phyloP scores from a whole-genome alignment of 805 yeast genomes.

The Wickerhamomyces hampshirensis region DNA sequence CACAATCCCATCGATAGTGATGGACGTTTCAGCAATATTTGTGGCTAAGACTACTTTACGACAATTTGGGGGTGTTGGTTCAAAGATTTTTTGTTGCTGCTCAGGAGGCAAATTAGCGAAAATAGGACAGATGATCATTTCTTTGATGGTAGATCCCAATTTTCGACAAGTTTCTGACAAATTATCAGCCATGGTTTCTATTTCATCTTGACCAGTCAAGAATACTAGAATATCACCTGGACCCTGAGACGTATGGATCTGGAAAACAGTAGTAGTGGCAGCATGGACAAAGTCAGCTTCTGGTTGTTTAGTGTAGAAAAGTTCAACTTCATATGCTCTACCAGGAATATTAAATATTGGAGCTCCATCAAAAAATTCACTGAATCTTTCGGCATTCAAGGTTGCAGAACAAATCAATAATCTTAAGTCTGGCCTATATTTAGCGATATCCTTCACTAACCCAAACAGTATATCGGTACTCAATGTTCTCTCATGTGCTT shows the following conservation, averaged over 20 bases:
- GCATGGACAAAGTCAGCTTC: slow-evolving; percentile 91
- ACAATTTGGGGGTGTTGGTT: slow-evolving; percentile 73
- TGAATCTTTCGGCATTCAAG: slow-evolving; percentile 82
- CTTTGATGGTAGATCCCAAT: slow-evolving; percentile 48
- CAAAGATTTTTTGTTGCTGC: slow-evolving; percentile 74
- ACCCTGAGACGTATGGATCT: slow-evolving; percentile 68
- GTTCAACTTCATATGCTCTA: slow-evolving; percentile 85
- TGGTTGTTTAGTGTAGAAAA: slow-evolving; percentile 78
- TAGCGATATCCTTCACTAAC: slow-evolving; percentile 63
- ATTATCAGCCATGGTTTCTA: slow-evolving; percentile 74
- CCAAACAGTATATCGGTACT: slow-evolving; percentile 87
- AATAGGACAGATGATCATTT: slow-evolving; percentile 75
- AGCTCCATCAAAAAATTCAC: slow-evolving; percentile 74
- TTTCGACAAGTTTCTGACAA: slow-evolving; percentile 59
- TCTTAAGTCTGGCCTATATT: slow-evolving; percentile 62
- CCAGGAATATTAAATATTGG: slow-evolving; percentile 92
- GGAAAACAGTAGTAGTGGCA: slow-evolving; percentile 80
- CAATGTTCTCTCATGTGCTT: slow-evolving; percentile 93
- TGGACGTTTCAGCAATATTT: slow-evolving; percentile 94
- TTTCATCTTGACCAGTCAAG: slow-evolving; percentile 95
- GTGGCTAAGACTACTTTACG: slow-evolving; percentile 93
- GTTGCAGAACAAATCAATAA: slow-evolving; percentile 91
- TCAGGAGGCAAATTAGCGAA: slow-evolving; percentile 90
- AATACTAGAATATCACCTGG: slow-evolving; percentile 88
- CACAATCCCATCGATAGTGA: slow-evolving; percentile 93